These are phyloP conservation scores for Physcomitrium patens DNA, from an alignment of 225 moss, liverwort and hornwort genomes.

Conservation along the genomic window DNA sequence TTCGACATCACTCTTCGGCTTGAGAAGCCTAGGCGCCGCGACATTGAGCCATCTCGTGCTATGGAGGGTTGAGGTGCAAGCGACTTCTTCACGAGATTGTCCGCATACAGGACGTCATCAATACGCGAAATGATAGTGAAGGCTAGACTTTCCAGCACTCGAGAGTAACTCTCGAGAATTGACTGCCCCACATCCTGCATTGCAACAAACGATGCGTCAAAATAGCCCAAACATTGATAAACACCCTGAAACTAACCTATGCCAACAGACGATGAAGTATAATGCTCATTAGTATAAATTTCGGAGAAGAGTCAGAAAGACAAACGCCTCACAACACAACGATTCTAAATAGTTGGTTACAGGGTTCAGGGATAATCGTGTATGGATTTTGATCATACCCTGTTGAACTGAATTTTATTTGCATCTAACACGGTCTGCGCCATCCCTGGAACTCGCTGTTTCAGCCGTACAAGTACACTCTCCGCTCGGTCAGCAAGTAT, in stretches of 20 bases:
- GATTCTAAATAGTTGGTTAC: neutral
- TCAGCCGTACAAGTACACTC: conserved; percentile 69
- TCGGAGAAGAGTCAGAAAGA: too few relatives aligned
- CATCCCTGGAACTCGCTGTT: conserved; percentile 88
- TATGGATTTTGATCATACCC: conserved; percentile 43
- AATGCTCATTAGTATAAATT: neutral
- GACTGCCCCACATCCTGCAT: conserved; percentile 98
- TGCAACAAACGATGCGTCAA: conserved; percentile 21
- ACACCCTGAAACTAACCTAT: neutral
- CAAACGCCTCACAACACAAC: too few relatives aligned
- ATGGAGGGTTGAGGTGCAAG: conserved; percentile 53
- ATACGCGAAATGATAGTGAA: conserved; percentile 94
- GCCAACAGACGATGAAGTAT: neutral
- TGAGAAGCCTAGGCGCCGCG: conserved; percentile 52
- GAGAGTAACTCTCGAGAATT: conserved; percentile 98
- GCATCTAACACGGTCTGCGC: conserved; percentile 87
- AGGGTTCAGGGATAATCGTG: neutral
- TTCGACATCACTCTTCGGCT: conserved; percentile 64
- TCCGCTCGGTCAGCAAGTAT: conserved; percentile 82
- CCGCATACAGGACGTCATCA: conserved; percentile 88
- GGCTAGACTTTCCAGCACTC: conserved; percentile 92
- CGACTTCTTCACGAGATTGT: conserved; percentile 69
- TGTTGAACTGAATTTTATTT: conserved; percentile 92
- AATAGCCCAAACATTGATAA: conserved; percentile 2
- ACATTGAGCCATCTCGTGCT: conserved; percentile 54